A percentile compares a stretch with the other conserved stretches of the same genome.
Conservation (phyloP, 208 protist genomes). For the Porcisia hertigi region DNA sequence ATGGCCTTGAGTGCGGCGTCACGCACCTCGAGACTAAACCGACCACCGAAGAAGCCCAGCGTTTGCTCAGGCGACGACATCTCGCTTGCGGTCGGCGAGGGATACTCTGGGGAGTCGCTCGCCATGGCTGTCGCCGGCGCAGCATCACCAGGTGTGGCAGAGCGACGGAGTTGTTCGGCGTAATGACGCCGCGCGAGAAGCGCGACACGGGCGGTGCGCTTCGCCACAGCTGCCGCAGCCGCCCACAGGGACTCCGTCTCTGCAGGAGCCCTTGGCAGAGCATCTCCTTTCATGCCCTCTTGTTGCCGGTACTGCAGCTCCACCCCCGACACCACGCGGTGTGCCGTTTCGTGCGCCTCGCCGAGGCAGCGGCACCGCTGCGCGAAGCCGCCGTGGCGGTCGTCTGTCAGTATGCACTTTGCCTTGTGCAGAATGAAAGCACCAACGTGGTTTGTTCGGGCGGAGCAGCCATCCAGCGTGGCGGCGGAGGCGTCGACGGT, state of each 20-base stretch:
- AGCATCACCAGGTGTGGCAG: slow-evolving; percentile 8
- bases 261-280: neutral
- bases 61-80: slow-evolving; percentile 4
- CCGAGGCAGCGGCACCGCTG: slow-evolving; percentile 34
- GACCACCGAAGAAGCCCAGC: slow-evolving; percentile 50
- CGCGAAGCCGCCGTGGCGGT: slow-evolving; percentile 37
- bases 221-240: slow-evolving; percentile 8
- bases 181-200: slow-evolving; percentile 11
- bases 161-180: neutral
- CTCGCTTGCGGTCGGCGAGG: neutral
- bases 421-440: slow-evolving; percentile 66
- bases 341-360: slow-evolving; percentile 23
- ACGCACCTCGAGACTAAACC: slow-evolving; percentile 68
- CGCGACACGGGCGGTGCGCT: slow-evolving; percentile 10
- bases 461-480: slow-evolving; percentile 71
- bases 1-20: slow-evolving; percentile 44
- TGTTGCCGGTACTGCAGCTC: neutral
- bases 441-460: slow-evolving; percentile 63
- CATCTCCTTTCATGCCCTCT: neutral
- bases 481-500: slow-evolving; percentile 75
- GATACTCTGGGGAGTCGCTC: neutral
- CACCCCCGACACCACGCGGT: slow-evolving; percentile 5
- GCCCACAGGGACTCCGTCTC: slow-evolving; percentile 2
- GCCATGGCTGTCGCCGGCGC: neutral
- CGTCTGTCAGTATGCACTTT: slow-evolving; percentile 66